These are phyloP conservation scores for Nakazawaea wyomingensis DNA, from an alignment of 805 yeast species.

Conservation along the genomic window DNA sequence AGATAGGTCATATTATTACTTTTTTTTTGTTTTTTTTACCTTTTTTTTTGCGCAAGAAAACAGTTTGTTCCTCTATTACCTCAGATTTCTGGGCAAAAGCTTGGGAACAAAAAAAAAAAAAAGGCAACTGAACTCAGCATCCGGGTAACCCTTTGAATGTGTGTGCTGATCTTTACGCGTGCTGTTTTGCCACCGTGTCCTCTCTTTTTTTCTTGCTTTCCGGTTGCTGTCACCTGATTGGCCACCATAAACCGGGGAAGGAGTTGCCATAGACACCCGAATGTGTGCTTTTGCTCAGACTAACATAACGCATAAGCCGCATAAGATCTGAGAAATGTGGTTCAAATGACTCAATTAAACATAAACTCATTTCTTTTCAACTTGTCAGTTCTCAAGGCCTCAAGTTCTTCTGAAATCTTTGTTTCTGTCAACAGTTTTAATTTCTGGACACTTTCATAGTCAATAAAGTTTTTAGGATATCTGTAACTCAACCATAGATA, in stretches of 20 bases:
- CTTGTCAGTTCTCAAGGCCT: slow-evolving; percentile 20
- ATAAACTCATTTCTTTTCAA: slow-evolving; percentile 10
- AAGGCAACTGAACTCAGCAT: neutral
- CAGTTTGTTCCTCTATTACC: neutral
- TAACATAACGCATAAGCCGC: too few species aligned
- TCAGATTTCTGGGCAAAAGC: neutral
- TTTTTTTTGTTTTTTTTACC: too few species aligned
- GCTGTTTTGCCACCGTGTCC: slow-evolving; percentile 7
- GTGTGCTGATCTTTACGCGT: slow-evolving; percentile 1
- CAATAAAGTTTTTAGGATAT: slow-evolving; percentile 77
- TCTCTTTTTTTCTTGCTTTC: neutral
- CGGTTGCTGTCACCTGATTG: slow-evolving; percentile 5
- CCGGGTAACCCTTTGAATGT: slow-evolving; percentile 1
- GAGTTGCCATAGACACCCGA: neutral
- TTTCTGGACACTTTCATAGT: slow-evolving; percentile 66
- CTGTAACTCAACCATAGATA: slow-evolving; percentile 86
- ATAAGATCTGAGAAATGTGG: neutral
- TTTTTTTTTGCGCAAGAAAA: too few species aligned
- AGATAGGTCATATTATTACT: too few species aligned
- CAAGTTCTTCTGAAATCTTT: slow-evolving; percentile 46
- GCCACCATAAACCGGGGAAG: neutral
- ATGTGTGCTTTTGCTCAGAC: too few species aligned
- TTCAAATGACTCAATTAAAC: slow-evolving; percentile 3
- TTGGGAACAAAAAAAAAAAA: neutral
- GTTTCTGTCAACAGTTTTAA: slow-evolving; percentile 66